Conservation (phyloP, 164 flowering plant species). For the Tetrastigma voinierianum region DNA sequence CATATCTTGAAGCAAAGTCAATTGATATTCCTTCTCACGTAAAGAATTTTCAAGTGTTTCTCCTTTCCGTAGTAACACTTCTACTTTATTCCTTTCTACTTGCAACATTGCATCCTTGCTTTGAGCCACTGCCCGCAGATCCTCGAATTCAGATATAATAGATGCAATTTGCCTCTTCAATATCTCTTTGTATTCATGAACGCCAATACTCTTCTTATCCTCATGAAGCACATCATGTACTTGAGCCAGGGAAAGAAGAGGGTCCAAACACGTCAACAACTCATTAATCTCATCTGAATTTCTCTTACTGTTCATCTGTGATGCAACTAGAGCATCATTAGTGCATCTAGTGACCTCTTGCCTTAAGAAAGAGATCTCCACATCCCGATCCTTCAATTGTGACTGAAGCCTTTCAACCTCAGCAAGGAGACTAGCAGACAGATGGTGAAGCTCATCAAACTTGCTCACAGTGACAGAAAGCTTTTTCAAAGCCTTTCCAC, state of each 20-base stretch:
- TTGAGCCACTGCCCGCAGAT: conserved; percentile 45
- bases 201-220: conserved; percentile 23
- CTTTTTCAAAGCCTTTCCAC: conserved; percentile 72
- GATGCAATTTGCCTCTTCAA: conserved; percentile 54
- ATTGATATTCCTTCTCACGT: conserved; percentile 64
- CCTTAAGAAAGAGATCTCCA: conserved; percentile 89
- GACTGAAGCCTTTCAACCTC: conserved; percentile 92
- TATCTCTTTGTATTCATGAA: conserved; percentile 42
- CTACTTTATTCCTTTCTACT: conserved; percentile 59
- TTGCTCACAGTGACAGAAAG: conserved; percentile 80
- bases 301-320: conserved; percentile 55
- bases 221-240: conserved; percentile 32
- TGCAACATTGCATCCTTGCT: conserved; percentile 60
- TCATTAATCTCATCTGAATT: conserved; percentile 56
- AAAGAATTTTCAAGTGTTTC: conserved; percentile 62
- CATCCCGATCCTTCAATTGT: conserved; percentile 78
- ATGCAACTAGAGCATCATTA: conserved; percentile 71
- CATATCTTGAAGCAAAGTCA: conserved; percentile 47
- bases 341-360: conserved; percentile 95
- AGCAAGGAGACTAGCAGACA: conserved; percentile 73
- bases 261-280: conserved; percentile 61
- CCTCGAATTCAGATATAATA: conserved; percentile 62
- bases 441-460: conserved; percentile 89
- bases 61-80: conserved; percentile 51
- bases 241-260: conserved; percentile 37